These are phyloP conservation scores for Pestalotiopsis fici DNA, from an alignment of 2,329 filamentous ascomycete genomes.

Conservation along the genomic window DNA sequence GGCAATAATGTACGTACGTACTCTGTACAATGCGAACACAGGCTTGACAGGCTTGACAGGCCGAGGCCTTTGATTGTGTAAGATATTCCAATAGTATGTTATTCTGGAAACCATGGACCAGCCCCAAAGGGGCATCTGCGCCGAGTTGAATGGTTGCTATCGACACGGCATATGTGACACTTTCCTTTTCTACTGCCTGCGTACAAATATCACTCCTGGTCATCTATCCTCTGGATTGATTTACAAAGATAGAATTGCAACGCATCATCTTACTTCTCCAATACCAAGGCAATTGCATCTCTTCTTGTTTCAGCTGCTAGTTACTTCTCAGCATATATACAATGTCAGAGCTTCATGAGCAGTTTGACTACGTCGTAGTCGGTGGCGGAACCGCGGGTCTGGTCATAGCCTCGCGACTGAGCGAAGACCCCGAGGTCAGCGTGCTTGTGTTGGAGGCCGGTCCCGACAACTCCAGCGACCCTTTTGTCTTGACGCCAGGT, in stretches of 20 bases:
- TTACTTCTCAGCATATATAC: neutral
- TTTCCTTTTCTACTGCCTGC: too few species aligned
- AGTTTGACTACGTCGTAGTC: conserved; percentile 49
- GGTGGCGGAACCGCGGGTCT: conserved; percentile 53
- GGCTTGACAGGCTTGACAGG: too few species aligned
- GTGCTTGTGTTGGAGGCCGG: conserved; percentile 43
- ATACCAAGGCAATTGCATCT: neutral
- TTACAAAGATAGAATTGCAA: too few species aligned
- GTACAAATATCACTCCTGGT: neutral
- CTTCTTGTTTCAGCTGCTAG: neutral
- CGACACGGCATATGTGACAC: neutral
- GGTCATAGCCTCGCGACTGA: conserved; percentile 44
- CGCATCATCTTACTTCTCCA: too few species aligned
- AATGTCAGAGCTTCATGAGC: conserved; percentile 13
- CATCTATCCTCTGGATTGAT: neutral
- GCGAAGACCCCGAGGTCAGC: conserved; percentile 32
- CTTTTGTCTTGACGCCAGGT: conserved; percentile 37
- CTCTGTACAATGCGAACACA: too few species aligned
- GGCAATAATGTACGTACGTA: neutral
- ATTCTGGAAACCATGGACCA: neutral
- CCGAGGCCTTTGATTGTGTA: neutral
- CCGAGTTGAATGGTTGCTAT: neutral
- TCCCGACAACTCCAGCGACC: conserved; percentile 31
- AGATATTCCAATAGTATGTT: neutral
- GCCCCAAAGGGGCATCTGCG: neutral